Conservation (phyloP, 2,329 filamentous ascomycete species). For the Golovinomyces cichoracearum region DNA sequence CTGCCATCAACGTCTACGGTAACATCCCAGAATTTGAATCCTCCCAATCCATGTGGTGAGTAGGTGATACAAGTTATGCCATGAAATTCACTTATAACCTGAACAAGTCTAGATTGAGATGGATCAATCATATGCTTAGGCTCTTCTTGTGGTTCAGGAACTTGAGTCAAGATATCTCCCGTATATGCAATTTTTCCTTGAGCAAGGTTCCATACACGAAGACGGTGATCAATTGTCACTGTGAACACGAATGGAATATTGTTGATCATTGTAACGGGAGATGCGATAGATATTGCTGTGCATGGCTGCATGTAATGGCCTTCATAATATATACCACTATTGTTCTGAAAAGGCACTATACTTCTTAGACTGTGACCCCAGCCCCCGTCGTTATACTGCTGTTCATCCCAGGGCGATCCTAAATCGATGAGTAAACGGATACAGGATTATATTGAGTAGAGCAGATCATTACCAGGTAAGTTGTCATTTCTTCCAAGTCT, state of each 20-base stretch:
- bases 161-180: conserved; percentile 49
- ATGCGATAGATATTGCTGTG: conserved; percentile 36
- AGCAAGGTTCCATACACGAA: conserved; percentile 74
- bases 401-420: conserved; percentile 35
- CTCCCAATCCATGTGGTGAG: conserved; percentile 62
- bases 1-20: conserved; percentile 34
- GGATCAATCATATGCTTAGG: conserved; percentile 58
- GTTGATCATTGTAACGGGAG: conserved; percentile 21
- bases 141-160: conserved; percentile 38
- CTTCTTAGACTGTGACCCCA: conserved; percentile 43
- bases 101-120: conserved; percentile 49
- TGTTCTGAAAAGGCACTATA: conserved; percentile 38
- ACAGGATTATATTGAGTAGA: neutral
- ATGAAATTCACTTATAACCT: conserved; percentile 33
- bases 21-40: conserved; percentile 84
- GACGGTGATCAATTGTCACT: conserved; percentile 63
- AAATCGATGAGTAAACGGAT: neutral
- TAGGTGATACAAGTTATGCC: conserved; percentile 46
- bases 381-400: conserved; percentile 45
- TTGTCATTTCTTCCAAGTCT: conserved; percentile 35
- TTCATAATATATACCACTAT: conserved; percentile 36
- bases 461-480: conserved; percentile 20
- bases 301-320: conserved; percentile 39
- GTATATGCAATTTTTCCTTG: conserved; percentile 52
- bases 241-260: conserved; percentile 41